Evolutionary conservation across 208 protist species (phyloP), one percentile per base, ranked within the genome.

Genomic region (Phytomonas sp.): DNA sequence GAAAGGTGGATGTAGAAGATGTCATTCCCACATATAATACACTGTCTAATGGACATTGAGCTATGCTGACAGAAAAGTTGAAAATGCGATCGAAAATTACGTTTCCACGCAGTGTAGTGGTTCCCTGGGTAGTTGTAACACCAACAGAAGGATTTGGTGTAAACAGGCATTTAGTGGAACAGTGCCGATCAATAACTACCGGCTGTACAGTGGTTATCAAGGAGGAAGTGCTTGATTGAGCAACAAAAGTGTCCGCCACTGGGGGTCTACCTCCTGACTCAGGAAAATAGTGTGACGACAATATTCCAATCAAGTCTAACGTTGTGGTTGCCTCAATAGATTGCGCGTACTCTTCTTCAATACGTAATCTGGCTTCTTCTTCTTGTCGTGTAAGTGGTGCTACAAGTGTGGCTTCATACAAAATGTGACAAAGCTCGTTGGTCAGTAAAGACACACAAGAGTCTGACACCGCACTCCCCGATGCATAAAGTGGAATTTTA

Each of bases 11-110:
- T 28, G 79, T 80, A 62, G 86, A 82, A n/a, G 80, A 74, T n/a
- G 87, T 91, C 23, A 96, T 75, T 36, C 91, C 91, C 26, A 93
- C 75, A 72, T 96, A 96, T 43, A 94, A 83, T 23, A 91, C 60
- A 37, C 84, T 79, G 37, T 80, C 71, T 43, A 23, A 37, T 37
- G 46, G 65, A 60, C 65, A 60, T 62, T 82, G 70, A 11, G 88
- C 87, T 60, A 94, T 81, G 43, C 77, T 88, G n/a, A 95, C 82
- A 28, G 89, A 80, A 43, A 95, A 73, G 23, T 78, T 81, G 69
- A 89, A 92, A 30, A 68, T 66, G 40, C 71, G 66, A 43, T 85
- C 78, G 73, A 89, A 76, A 60, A 87, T 68, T 11, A 85, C 72
- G 60, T 86, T 88, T 4, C 86, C 84, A 29, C 89, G 79, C 29